phyloP scores from a whole-genome alignment of 2,329 filamentous ascomycete species.

The Pseudogymnoascus sp. region DNA sequence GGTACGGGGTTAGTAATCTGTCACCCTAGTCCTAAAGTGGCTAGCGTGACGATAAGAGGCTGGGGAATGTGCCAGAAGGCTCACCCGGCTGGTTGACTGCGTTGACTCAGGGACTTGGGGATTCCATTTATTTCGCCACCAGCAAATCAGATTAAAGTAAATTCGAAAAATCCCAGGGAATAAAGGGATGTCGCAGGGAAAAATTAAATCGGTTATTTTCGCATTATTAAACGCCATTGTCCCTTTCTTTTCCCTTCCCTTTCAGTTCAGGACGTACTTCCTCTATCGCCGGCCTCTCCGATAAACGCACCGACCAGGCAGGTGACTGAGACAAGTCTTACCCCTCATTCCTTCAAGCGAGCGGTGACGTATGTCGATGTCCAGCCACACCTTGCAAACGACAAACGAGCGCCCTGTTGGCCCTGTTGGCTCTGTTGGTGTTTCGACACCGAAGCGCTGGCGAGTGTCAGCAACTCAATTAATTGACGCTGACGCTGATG shows the following conservation, averaged over 20 bases:
- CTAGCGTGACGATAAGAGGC: neutral
- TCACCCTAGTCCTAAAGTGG: neutral
- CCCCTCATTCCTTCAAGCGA: neutral
- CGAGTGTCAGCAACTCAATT: neutral
- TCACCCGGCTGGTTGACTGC: neutral
- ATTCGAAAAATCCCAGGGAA: neutral
- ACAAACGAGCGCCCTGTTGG: neutral
- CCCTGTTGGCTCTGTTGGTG: neutral
- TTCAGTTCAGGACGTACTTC: neutral
- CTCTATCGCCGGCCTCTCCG: neutral
- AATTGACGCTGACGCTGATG: too few relatives aligned
- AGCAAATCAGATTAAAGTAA: neutral
- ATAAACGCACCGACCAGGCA: neutral
- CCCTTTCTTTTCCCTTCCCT: neutral
- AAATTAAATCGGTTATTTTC: neutral
- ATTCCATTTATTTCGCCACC: neutral
- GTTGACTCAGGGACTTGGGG: neutral
- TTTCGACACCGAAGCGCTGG: neutral
- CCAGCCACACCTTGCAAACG: neutral
- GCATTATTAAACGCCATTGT: neutral
- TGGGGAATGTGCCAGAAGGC: constrained; percentile 5
- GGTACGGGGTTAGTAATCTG: constrained; percentile 1
- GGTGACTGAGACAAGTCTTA: neutral
- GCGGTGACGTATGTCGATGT: neutral
- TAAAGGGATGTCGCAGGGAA: neutral